Evolutionary conservation across 257 asterid genomes (phyloP).

Genomic region (Solanum boliviense): DNA sequence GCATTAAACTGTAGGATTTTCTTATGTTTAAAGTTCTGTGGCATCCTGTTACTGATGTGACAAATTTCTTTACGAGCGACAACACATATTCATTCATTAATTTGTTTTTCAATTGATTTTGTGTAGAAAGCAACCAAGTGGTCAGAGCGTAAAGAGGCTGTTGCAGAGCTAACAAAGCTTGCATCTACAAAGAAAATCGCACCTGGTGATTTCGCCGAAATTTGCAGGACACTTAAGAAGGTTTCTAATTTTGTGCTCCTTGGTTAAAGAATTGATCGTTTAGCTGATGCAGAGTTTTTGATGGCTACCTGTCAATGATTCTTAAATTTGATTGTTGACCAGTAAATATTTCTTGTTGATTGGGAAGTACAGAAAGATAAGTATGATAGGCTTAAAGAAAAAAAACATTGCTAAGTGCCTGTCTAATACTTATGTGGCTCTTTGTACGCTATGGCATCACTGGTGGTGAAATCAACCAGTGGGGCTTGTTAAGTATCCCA

Average conservation of each 20-base stretch:
- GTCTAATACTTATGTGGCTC: neutral
- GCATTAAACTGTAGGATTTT: neutral
- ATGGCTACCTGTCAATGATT: neutral
- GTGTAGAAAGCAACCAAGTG: conserved; percentile 93
- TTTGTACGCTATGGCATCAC: neutral
- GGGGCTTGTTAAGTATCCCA: neutral
- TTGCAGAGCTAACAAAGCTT: conserved; percentile 90
- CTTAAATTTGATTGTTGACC: neutral
- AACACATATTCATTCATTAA: neutral
- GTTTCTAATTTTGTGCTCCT: conserved; percentile 13
- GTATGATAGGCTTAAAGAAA: neutral
- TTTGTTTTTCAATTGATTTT: conserved; percentile 9
- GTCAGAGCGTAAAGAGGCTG: conserved; percentile 98
- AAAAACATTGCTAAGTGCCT: neutral
- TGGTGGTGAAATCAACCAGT: neutral
- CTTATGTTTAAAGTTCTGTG: neutral
- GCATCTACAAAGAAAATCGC: conserved; percentile 92
- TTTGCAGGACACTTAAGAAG: conserved; percentile 92
- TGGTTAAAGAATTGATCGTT: neutral
- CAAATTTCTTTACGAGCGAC: neutral
- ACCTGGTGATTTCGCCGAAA: conserved; percentile 94
- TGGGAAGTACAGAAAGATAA: neutral
- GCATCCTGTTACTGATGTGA: neutral
- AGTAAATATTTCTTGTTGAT: neutral
- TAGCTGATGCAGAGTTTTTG: neutral